Conservation (phyloP, 805 yeast species). For the Starmerella bacillaris region DNA sequence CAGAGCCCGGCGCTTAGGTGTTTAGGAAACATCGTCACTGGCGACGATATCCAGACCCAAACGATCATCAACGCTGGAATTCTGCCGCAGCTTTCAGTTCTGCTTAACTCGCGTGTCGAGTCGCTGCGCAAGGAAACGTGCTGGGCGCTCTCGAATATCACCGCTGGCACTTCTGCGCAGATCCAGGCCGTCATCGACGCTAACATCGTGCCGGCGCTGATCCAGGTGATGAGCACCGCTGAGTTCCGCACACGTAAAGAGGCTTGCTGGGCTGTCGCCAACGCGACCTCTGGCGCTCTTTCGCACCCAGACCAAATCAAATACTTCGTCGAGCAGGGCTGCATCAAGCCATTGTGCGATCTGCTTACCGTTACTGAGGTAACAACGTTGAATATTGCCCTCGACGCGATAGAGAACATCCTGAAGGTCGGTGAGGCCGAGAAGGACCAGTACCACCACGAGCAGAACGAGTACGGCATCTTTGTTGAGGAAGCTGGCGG, state of each 20-base stretch:
- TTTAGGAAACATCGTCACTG: conserved; percentile 94
- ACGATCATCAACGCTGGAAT: conserved; percentile 86
- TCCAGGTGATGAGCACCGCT: conserved; percentile 58
- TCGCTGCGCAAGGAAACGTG: conserved; percentile 92
- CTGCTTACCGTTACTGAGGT: conserved; percentile 72
- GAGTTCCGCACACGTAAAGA: conserved; percentile 94
- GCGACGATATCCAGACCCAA: conserved; percentile 90
- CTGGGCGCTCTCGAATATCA: conserved; percentile 96
- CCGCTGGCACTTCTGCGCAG: conserved; percentile 92
- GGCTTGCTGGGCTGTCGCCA: conserved; percentile 98
- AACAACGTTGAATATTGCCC: conserved; percentile 81
- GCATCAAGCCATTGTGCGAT: conserved; percentile 94
- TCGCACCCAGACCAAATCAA: conserved; percentile 83
- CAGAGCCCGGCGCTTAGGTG: conserved; percentile 97
- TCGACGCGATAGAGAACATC: conserved; percentile 88
- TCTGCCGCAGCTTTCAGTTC: conserved; percentile 61
- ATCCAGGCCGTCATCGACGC: conserved; percentile 93
- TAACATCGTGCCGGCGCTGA: conserved; percentile 78
- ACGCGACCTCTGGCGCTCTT: conserved; percentile 92
- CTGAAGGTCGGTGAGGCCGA: conserved; percentile 88
- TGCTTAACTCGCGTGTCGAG: conserved; percentile 72
- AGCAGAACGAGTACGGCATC: conserved; percentile 71
- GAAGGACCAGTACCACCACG: conserved; percentile 52
- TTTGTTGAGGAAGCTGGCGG: conserved; percentile 97
- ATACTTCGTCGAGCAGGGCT: conserved; percentile 83